Base-by-base conservation (phyloP, 1,139 yeast genomes). In the Candida tetrigidarum region DNA sequence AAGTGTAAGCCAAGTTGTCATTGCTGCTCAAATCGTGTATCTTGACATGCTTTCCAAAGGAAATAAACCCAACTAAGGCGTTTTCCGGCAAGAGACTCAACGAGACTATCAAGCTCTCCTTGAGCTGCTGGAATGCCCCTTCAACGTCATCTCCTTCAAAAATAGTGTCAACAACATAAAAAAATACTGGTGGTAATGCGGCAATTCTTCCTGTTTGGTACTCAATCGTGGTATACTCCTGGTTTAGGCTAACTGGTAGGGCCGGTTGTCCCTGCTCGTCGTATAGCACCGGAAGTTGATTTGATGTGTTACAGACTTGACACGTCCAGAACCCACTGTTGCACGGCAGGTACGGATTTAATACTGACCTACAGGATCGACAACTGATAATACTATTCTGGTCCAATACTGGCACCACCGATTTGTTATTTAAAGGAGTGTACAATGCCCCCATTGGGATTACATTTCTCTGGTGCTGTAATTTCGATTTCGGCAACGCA, bases 121-220 rank as follows among this genome's bases (percentile, higher is more conserved):
- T 79, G 48, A 86, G 63, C 1, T 86, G 75, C 29, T 52, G 57
- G 48, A 63, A 73, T 2, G 75, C 71, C 36, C 69, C 76, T 14
- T 54, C 66, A 9, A 68, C 46, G 41, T 74, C 80, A 10, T 63
- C 67, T 3, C 59, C 58, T 36, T 78, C 85, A 42, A 80, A 67
- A 53, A 89, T 81, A 0, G 86, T 74, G 62, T 86, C 95, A 22
- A 86, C 81, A n/a, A 85, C 82, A 54, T 74, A 84, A 28, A 84
- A 57, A 57, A 81, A 84, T 5, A 84, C 73, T 2, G 78, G 79
- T 0, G 83, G 81, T 23, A 71, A 60, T 12, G 63, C 61, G 20
- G 72, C 68, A 32, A 43, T 47, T 35, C 77, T 69, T 1, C 81
- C 78, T 18, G 86, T 68, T 8, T 72, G 58, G 56, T 84, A 86